Conservation (phyloP, 805 yeast species). For the Saccharomycopsis schoenii region DNA sequence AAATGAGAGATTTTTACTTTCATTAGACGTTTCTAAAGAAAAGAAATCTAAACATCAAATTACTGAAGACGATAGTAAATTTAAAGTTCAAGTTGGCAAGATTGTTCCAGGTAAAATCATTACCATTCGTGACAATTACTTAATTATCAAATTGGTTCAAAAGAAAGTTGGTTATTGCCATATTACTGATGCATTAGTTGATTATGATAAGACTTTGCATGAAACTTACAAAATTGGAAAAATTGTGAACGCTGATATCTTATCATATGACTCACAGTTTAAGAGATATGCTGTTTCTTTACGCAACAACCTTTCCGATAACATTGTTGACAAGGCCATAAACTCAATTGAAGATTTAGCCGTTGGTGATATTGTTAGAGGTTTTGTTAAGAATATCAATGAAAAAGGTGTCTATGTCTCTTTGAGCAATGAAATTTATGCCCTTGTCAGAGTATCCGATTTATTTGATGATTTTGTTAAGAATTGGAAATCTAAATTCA, state of each 20-base stretch:
- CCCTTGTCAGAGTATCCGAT: slow-evolving; percentile 72
- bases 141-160: slow-evolving; percentile 61
- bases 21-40: slow-evolving; percentile 33
- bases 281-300: slow-evolving; percentile 55
- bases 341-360: slow-evolving; percentile 41
- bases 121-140: slow-evolving; percentile 47
- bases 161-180: slow-evolving; percentile 53
- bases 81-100: slow-evolving; percentile 45
- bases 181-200: slow-evolving; percentile 69
- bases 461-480: slow-evolving; percentile 71
- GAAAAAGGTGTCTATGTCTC: slow-evolving; percentile 72
- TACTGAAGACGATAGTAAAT: slow-evolving; percentile 38
- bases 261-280: slow-evolving; percentile 28
- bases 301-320: slow-evolving; percentile 32
- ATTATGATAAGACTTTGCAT: slow-evolving; percentile 45
- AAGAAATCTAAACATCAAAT: slow-evolving; percentile 21
- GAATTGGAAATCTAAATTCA: slow-evolving; percentile 79
- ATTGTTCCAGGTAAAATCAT: slow-evolving; percentile 53
- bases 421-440: slow-evolving; percentile 60
- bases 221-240: slow-evolving; percentile 42
- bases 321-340: slow-evolving; percentile 42
- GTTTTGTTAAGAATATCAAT: slow-evolving; percentile 67
- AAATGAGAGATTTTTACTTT: slow-evolving; percentile 58
- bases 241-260: slow-evolving; percentile 47
- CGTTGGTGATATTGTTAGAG: slow-evolving; percentile 67